A percentile compares a stretch with the other conserved stretches of the same genome.
phyloP scores from a whole-genome alignment of 2,329 filamentous ascomycete species.

The Phyllosticta citriasiana region DNA sequence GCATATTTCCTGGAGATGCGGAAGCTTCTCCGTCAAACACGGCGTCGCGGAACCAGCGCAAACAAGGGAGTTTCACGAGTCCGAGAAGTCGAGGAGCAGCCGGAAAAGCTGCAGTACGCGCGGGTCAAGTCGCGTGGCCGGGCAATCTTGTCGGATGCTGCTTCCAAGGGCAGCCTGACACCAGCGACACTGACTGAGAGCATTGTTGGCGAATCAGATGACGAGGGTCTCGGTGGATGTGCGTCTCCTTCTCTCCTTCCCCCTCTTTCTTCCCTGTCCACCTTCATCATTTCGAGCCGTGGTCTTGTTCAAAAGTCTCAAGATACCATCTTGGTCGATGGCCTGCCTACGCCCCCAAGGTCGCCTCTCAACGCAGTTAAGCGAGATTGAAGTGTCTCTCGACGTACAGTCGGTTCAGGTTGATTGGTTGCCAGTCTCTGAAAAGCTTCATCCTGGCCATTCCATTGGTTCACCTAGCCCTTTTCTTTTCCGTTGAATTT shows the following conservation, averaged over 20 bases:
- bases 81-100: conserved; percentile 48
- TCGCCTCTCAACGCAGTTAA: conserved; percentile 6
- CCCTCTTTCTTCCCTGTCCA: background rate
- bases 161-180: conserved; percentile 31
- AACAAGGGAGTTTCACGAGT: conserved; percentile 48
- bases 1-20: conserved; percentile 85
- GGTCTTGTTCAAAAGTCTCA: background rate
- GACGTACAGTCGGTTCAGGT: background rate
- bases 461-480: background rate
- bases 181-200: conserved; percentile 55
- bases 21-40: conserved; percentile 65
- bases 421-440: background rate
- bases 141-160: conserved; percentile 52
- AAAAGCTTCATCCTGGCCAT: background rate
- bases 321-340: conserved; percentile 1
- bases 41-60: conserved; percentile 43
- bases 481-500: background rate
- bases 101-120: conserved; percentile 21
- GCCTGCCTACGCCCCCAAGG: conserved; percentile 8
- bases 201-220: conserved; percentile 57
- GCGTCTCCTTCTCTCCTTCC: conserved; percentile 26
- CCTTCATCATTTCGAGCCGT: background rate
- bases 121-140: conserved; percentile 63
- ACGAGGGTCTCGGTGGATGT: conserved; percentile 90
- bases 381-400: conserved; percentile 1